Percentiles rank a stretch among this genome's conserved stretches.
These are phyloP conservation scores for Blastobotrys capitulatus DNA, from an alignment of 1,139 yeast species.

Conservation along the genomic window DNA sequence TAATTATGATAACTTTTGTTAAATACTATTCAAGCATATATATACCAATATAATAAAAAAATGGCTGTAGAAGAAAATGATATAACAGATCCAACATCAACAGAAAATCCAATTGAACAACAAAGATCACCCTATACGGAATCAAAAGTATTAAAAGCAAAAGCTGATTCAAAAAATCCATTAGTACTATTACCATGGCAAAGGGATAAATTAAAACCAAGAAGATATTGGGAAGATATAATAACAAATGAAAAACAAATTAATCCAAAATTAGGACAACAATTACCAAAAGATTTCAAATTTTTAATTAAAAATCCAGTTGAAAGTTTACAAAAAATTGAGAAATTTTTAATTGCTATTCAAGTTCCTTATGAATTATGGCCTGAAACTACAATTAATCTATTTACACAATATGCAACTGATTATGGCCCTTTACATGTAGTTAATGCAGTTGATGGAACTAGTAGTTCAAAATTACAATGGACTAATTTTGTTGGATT, in stretches of 20 bases:
- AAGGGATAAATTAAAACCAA: background rate
- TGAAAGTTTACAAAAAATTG: background rate
- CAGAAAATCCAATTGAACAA: too few species aligned
- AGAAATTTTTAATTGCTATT: background rate
- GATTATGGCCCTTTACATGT: background rate
- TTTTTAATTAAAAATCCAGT: background rate
- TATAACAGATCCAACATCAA: too few species aligned
- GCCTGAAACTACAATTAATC: background rate
- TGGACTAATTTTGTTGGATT: constrained; percentile 1
- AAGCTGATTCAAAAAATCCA: too few species aligned
- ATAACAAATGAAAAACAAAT: background rate
- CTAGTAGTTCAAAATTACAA: background rate
- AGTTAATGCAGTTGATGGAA: background rate
- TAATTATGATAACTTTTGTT: too few species aligned
- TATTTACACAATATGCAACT: background rate
- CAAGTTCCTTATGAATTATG: background rate
- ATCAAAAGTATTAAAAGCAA: too few species aligned
- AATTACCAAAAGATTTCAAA: background rate
- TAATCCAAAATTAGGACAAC: background rate
- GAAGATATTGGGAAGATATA: background rate
- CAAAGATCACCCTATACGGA: too few species aligned
- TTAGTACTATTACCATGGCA: background rate
- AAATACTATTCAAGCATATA: too few species aligned
- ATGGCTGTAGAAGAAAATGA: too few species aligned
- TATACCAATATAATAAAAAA: too few species aligned